Conservation (phyloP, 176 grass and related monocot species). For the Phoenix roebelenii region DNA sequence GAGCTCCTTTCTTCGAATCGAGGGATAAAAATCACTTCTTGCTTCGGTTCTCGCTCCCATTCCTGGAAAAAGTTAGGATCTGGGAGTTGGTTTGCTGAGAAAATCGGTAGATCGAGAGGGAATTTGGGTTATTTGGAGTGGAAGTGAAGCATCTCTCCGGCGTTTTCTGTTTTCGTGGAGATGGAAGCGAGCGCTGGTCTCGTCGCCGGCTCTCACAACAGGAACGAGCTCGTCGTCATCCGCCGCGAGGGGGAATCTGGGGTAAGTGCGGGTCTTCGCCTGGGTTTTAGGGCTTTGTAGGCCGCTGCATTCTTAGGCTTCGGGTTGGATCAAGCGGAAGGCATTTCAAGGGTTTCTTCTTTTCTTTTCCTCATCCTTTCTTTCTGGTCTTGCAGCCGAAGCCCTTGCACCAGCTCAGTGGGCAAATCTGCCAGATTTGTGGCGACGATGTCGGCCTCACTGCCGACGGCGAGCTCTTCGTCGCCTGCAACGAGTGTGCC, state of each 20-base stretch:
- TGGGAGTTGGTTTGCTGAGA: too few species aligned
- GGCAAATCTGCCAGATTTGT: conserved; percentile 71
- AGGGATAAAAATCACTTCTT: too few species aligned
- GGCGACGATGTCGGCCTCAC: conserved; percentile 73
- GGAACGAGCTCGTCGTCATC: conserved; percentile 94
- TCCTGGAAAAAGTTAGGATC: too few species aligned
- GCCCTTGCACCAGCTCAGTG: conserved; percentile 45
- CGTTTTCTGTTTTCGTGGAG: neutral
- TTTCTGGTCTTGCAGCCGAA: conserved; percentile 26
- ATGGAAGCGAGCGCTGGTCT: conserved; percentile 94
- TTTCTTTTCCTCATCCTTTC: conserved; percentile 2
- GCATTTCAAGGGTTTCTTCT: too few species aligned
- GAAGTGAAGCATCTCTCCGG: too few species aligned
- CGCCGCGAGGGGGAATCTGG: conserved; percentile 81
- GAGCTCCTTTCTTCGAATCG: too few species aligned
- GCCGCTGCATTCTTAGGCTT: neutral
- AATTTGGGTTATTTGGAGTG: too few species aligned
- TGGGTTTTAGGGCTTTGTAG: conserved; percentile 1
- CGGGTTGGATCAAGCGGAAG: neutral
- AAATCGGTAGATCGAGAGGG: too few species aligned
- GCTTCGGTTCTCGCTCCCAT: too few species aligned
- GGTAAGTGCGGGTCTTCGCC: conserved; percentile 27
- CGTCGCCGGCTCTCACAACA: conserved; percentile 83
- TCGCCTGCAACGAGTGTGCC: conserved; percentile 79
- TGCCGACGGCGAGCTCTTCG: conserved; percentile 81